Conservation (phyloP, 768 basidiomycete genomes). For the Clitopilus passeckerianus region DNA sequence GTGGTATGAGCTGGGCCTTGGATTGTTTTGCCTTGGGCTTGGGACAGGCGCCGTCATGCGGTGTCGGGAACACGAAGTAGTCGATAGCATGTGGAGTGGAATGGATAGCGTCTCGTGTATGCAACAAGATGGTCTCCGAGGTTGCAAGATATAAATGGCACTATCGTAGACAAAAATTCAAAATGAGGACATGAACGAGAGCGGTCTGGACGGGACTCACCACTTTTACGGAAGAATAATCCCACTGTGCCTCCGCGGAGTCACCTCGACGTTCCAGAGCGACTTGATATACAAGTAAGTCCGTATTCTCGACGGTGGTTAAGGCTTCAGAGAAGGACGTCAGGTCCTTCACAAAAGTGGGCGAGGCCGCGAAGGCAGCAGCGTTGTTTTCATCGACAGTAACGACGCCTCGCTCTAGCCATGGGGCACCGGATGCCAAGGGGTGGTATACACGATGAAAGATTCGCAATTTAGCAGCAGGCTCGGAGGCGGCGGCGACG, state of each 20-base stretch:
- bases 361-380: slow-evolving; percentile 31
- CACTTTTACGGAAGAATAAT: slow-evolving; percentile 56
- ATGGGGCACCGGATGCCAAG: slow-evolving; percentile 28
- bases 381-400: slow-evolving; percentile 26
- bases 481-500: slow-evolving; percentile 7
- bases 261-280: slow-evolving; percentile 51
- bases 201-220: slow-evolving; percentile 30
- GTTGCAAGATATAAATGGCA: slow-evolving; percentile 59
- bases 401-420: slow-evolving; percentile 37
- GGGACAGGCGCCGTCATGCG: slow-evolving; percentile 68
- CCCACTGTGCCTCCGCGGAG: slow-evolving; percentile 41
- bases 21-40: slow-evolving; percentile 14
- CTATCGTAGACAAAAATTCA: slow-evolving; percentile 27
- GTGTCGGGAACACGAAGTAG: slow-evolving; percentile 65
- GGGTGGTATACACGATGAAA: slow-evolving; percentile 56
- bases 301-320: slow-evolving; percentile 25
- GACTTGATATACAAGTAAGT: slow-evolving; percentile 62
- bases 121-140: slow-evolving; percentile 54
- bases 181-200: slow-evolving; percentile 2
- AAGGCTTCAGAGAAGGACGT: slow-evolving; percentile 34
- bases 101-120: slow-evolving; percentile 34
- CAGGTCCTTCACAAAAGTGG: slow-evolving; percentile 43
- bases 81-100: slow-evolving; percentile 60
- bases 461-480: slow-evolving; percentile 21
- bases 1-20: slow-evolving; percentile 10